Evolutionary conservation across 2,329 filamentous ascomycete species (phyloP).

Genomic region (Colletotrichum acutatum): DNA sequence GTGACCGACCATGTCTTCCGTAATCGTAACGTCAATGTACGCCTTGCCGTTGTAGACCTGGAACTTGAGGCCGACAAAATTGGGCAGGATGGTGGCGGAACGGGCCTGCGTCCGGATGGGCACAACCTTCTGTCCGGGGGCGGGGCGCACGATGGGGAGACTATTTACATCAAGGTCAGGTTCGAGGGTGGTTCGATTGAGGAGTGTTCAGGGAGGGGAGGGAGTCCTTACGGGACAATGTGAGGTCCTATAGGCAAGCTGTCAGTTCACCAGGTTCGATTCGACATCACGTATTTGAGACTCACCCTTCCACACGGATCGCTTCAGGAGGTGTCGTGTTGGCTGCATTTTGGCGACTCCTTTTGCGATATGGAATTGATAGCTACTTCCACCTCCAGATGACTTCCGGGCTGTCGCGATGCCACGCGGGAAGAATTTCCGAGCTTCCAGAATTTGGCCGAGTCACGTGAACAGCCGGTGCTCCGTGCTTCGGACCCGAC

Average conservation of each 20-base stretch:
- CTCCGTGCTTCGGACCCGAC: background rate
- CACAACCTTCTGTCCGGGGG: slow-evolving; percentile 70
- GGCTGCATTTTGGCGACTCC: slow-evolving; percentile 67
- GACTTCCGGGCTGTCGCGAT: background rate
- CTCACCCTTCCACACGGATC: slow-evolving; percentile 90
- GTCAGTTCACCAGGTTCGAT: background rate
- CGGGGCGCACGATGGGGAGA: slow-evolving; percentile 71
- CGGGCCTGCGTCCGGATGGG: slow-evolving; percentile 90
- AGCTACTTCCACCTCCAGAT: background rate
- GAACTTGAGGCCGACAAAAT: slow-evolving; percentile 90
- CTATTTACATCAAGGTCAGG: slow-evolving; percentile 46
- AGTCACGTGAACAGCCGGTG: slow-evolving; percentile 22
- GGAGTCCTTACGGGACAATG: slow-evolving; percentile 61
- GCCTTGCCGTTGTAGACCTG: slow-evolving; percentile 92
- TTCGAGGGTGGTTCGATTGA: slow-evolving; percentile 44
- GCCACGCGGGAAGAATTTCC: slow-evolving; percentile 32
- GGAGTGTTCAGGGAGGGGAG: background rate
- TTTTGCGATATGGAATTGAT: slow-evolving; percentile 9
- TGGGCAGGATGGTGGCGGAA: slow-evolving; percentile 88
- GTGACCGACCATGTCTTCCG: slow-evolving; percentile 96
- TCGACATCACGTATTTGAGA: background rate
- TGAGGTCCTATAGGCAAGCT: slow-evolving; percentile 54
- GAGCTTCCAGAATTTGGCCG: slow-evolving; percentile 23
- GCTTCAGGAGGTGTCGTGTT: slow-evolving; percentile 74
- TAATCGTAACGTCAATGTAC: slow-evolving; percentile 85